These are phyloP conservation scores for Neurospora sp. DNA, from an alignment of 495 filamentous ascomycete species.

Conservation along the genomic window DNA sequence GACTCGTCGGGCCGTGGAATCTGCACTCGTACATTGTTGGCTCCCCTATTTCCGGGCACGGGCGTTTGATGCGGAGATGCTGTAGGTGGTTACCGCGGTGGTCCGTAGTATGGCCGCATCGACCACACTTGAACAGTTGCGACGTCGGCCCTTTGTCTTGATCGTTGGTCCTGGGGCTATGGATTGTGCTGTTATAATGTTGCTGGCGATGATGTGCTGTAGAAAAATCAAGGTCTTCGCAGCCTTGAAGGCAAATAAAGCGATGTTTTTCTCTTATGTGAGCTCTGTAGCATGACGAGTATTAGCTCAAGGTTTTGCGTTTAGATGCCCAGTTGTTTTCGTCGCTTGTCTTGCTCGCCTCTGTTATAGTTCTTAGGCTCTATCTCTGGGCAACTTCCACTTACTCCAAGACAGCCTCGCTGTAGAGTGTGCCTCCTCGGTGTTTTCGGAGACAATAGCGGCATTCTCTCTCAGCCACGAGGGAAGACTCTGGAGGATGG, in stretches of 20 bases:
- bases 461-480: background rate
- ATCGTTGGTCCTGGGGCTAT: background rate
- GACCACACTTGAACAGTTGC: background rate
- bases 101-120: background rate
- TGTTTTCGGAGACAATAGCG: background rate
- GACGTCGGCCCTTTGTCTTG: background rate
- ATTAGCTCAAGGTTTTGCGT: background rate
- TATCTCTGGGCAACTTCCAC: background rate
- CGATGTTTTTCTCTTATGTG: background rate
- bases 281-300: background rate
- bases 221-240: background rate
- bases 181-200: background rate
- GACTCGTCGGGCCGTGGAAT: background rate
- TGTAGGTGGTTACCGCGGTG: accelerated
- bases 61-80: background rate
- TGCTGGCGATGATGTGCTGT: background rate
- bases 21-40: background rate
- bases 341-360: background rate
- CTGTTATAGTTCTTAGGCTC: background rate
- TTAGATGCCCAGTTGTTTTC: background rate
- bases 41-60: background rate
- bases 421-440: background rate
- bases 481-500: background rate
- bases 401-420: background rate
- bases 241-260: background rate